A percentile compares a stretch with the other conserved stretches of the same genome.
Conservation (phyloP, 2,329 filamentous ascomycete species). For the Sclerotinia glacialis region DNA sequence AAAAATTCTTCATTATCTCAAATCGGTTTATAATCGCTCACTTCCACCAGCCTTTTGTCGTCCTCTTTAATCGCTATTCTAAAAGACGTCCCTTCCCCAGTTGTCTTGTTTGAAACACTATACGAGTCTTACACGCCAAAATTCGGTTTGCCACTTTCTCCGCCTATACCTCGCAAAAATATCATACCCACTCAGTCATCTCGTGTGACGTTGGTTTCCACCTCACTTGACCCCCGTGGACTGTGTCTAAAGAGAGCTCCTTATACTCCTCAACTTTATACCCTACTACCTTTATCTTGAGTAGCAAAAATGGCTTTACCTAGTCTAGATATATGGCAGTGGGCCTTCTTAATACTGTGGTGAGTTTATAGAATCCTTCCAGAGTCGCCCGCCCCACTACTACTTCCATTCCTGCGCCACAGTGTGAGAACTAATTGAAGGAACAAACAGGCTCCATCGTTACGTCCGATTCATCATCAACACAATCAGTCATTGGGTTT, state of each 20-base stretch:
- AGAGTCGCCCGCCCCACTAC: neutral
- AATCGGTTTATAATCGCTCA: neutral
- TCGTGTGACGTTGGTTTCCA: slow-evolving; percentile 6
- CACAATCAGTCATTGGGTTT: slow-evolving; percentile 79
- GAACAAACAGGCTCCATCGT: slow-evolving; percentile 67
- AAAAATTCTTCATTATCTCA: slow-evolving; percentile 6
- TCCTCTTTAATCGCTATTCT: neutral
- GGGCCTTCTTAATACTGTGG: slow-evolving; percentile 33
- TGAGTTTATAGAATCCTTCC: slow-evolving; percentile 23
- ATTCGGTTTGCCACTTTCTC: neutral
- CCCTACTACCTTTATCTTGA: slow-evolving; percentile 12
- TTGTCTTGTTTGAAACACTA: slow-evolving; percentile 2
- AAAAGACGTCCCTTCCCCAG: neutral
- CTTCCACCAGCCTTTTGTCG: neutral
- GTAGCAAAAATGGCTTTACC: neutral
- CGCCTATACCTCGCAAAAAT: neutral
- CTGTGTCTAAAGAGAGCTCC: neutral
- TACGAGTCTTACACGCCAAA: slow-evolving; percentile 11
- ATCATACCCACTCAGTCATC: neutral
- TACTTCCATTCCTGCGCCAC: slow-evolving; percentile 1
- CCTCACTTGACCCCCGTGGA: slow-evolving; percentile 5
- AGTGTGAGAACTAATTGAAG: neutral
- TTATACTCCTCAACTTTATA: slow-evolving; percentile 15
- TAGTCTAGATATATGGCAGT: slow-evolving; percentile 30
- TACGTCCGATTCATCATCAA: slow-evolving; percentile 85